Evolutionary conservation across 257 asterid genomes (phyloP).

Genomic region (Marsdenia floribunda): DNA sequence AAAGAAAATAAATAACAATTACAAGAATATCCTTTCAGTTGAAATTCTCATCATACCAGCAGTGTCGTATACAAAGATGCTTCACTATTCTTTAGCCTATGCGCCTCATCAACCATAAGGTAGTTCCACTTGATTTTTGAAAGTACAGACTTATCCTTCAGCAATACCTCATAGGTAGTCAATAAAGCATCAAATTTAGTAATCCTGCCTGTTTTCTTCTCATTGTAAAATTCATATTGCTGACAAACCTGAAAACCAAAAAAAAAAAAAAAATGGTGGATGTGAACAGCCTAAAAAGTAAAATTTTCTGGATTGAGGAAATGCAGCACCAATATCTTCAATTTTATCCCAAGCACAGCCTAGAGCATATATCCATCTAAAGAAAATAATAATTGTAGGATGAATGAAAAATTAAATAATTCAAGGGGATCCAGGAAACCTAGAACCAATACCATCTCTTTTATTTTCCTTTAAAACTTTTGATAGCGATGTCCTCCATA

Average conservation of each 20-base stretch:
- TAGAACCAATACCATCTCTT: no score
- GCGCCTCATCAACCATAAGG: constrained; percentile 99
- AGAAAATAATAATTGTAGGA: neutral
- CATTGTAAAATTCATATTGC: constrained; percentile 84
- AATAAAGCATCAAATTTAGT: constrained; percentile 77
- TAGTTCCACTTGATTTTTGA: constrained; percentile 96
- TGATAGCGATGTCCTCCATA: no score
- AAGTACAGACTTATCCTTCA: constrained; percentile 88
- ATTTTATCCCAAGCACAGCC: neutral
- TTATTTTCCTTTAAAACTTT: no score
- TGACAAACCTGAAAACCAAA: constrained; percentile 76
- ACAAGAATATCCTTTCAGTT: constrained; percentile 9
- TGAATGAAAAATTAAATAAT: neutral
- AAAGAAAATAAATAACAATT: neutral
- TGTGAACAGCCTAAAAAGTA: neutral
- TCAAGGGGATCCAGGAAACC: neutral
- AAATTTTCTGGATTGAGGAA: neutral
- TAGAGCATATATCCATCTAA: neutral
- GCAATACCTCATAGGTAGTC: constrained; percentile 89
- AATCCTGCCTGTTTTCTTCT: constrained; percentile 62
- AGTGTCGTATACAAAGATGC: constrained; percentile 84
- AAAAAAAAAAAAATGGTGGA: constrained; percentile 8
- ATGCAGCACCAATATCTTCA: neutral
- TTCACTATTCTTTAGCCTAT: constrained; percentile 94
- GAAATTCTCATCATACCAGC: constrained; percentile 40